Conservation (phyloP, 192 early-diverging fungal species). For the Coemansia sp. region DNA sequence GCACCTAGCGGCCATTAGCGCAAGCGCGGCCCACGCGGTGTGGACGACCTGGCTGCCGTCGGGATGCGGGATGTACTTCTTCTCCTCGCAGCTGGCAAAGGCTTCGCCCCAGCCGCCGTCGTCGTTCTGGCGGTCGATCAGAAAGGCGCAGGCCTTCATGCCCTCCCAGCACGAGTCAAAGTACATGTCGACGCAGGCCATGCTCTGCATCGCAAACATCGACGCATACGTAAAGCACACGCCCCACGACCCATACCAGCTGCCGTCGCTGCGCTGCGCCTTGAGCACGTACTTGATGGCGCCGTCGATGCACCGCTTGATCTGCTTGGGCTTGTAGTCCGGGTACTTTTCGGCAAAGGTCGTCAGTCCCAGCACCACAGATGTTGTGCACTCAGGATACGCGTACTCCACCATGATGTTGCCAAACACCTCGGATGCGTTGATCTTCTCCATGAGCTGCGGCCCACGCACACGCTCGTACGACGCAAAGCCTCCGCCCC, state of each 20-base stretch:
- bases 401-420: constrained; percentile 96
- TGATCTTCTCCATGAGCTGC: constrained; percentile 78
- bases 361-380: constrained; percentile 81
- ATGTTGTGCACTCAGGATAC: constrained; percentile 97
- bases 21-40: constrained; percentile 85
- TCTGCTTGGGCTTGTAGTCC: constrained; percentile 76
- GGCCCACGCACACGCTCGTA: constrained; percentile 87
- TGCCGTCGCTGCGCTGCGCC: constrained; percentile 76
- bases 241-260: constrained; percentile 96
- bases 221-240: constrained; percentile 97
- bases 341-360: constrained; percentile 75
- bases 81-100: constrained; percentile 66
- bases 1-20: constrained; percentile 88
- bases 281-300: constrained; percentile 75
- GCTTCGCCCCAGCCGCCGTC: constrained; percentile 99
- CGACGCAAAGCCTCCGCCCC: constrained; percentile 86
- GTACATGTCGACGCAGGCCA: constrained; percentile 77
- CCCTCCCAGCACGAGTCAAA: constrained; percentile 77
- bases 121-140: constrained; percentile 78
- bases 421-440: constrained; percentile 97
- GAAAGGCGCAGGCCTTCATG: constrained; percentile 83
- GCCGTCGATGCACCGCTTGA: constrained; percentile 62
- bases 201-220: constrained; percentile 85
- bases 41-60: constrained; percentile 86
- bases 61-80: constrained; percentile 44